Conservation (phyloP, 192 early-diverging fungal species). For the Thamnidium elegans region DNA sequence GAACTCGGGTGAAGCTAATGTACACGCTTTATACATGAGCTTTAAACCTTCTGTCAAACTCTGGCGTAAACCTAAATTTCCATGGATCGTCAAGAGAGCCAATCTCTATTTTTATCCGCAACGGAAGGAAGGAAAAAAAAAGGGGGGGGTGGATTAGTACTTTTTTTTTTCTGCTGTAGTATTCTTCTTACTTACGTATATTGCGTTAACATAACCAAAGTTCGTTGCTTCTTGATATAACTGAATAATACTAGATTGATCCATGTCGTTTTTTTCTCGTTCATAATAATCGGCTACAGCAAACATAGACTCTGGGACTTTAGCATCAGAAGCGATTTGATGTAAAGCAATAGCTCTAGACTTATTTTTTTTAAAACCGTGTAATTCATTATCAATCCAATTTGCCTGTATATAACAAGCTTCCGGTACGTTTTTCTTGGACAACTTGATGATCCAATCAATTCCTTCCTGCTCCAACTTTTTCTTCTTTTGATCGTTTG, state of each 20-base stretch:
- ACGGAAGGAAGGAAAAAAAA: neutral
- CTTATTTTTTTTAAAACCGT: slow-evolving; percentile 39
- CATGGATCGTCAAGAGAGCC: slow-evolving; percentile 73
- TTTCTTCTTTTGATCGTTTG: slow-evolving; percentile 3
- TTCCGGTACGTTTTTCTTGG: slow-evolving; percentile 63
- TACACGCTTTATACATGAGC: slow-evolving; percentile 73
- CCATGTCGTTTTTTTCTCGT: neutral
- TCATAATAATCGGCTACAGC: slow-evolving; percentile 41
- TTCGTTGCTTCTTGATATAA: slow-evolving; percentile 56
- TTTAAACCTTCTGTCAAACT: slow-evolving; percentile 77
- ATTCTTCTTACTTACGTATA: slow-evolving; percentile 45
- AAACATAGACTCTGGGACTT: slow-evolving; percentile 60
- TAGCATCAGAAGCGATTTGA: slow-evolving; percentile 59
- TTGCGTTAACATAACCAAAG: slow-evolving; percentile 61
- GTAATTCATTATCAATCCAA: slow-evolving; percentile 61
- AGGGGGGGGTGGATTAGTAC: too few relatives aligned
- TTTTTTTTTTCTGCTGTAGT: neutral
- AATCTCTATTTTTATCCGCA: slow-evolving; percentile 54
- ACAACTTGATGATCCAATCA: slow-evolving; percentile 66
- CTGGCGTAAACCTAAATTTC: slow-evolving; percentile 60
- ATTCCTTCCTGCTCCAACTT: slow-evolving; percentile 52
- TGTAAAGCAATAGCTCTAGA: slow-evolving; percentile 34
- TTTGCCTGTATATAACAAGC: slow-evolving; percentile 71
- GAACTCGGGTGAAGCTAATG: slow-evolving; percentile 68
- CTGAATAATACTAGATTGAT: slow-evolving; percentile 49